Base-by-base conservation (phyloP, 148 eudicot species). In the Spergularia bocconei region DNA sequence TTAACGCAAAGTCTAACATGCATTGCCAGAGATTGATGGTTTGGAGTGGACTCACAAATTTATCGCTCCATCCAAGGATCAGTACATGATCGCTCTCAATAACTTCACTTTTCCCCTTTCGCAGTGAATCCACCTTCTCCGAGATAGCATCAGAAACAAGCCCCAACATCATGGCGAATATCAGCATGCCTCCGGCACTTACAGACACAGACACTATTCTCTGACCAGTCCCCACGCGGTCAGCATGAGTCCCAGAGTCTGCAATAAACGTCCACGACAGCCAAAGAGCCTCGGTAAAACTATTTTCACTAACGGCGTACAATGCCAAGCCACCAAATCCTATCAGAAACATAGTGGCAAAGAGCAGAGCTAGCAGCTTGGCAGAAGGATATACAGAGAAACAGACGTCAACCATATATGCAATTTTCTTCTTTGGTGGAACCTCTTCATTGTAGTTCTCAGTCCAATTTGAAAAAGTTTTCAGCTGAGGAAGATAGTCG, bases 91-190 rank as follows among this genome's bases (percentile, higher is more conserved):
- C 86, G 71, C 85, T 90, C 79, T 93, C 98, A 63, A 93, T 93
- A 67, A 93, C 97, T 85, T 93, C 98, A 77, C 98, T 91, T 85
- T 90, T 93, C 67, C 98, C 98, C 82, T 93, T 93, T 48, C 98
- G 86, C 76, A 93, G 76, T 25, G 98, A 93, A 78, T 93, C 98
- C 52, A 93, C 93, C 82, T 91, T 93, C 74, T 93, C 97, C 20
- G 98, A 91, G 64, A 93, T 93, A 77, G 97, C 93, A 91, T 93
- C 98, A 74, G 98, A 93, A 77, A 93, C 91, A 68, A 93, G 97
- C 47, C 98, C 98, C 67, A 93, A 79, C 97, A 93, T 93, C 98
- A 91, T 91, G 41, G 98, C 98, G 79, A 93, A 93, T 78, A 91
- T 90, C 62, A 93, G 91, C 98, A 93, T 91, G 70, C 98, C 98